These are phyloP conservation scores for Colletotrichum costaricense DNA, from an alignment of 2,329 filamentous ascomycete genomes.

Conservation along the genomic window DNA sequence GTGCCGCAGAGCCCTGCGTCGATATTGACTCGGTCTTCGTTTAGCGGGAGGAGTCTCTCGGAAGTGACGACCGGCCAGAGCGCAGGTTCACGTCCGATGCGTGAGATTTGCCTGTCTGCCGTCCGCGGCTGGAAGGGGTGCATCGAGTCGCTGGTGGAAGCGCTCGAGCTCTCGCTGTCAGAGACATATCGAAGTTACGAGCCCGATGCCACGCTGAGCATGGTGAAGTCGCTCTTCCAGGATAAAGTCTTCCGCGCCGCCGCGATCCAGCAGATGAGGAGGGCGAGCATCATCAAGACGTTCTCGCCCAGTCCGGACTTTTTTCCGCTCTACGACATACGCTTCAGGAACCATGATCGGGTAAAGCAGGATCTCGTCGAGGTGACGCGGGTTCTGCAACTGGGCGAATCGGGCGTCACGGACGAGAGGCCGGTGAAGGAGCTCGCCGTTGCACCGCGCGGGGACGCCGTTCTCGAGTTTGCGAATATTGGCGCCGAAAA, in stretches of 20 bases:
- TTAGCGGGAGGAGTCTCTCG: conserved; percentile 11
- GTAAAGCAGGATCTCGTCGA: conserved; percentile 54
- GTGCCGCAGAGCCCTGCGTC: background rate
- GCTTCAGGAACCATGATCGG: conserved; percentile 59
- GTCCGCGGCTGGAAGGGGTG: conserved; percentile 58
- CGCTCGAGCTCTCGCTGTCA: conserved; percentile 53
- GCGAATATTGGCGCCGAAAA: conserved; percentile 50
- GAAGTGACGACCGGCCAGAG: background rate
- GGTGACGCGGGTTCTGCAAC: conserved; percentile 52
- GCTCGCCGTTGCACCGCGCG: conserved; percentile 54
- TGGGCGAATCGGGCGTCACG: conserved; percentile 53
- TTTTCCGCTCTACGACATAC: conserved; percentile 58
- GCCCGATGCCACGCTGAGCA: conserved; percentile 53
- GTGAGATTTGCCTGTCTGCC: conserved; percentile 46
- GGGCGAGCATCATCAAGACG: conserved; percentile 54
- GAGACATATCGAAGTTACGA: conserved; percentile 60
- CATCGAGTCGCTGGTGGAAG: conserved; percentile 54
- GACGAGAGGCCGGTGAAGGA: conserved; percentile 54
- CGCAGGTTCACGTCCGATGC: conserved; percentile 40
- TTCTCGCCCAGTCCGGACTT: conserved; percentile 55
- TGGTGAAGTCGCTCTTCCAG: conserved; percentile 55
- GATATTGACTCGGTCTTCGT: background rate
- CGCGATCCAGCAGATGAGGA: conserved; percentile 58
- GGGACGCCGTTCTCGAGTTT: conserved; percentile 65
- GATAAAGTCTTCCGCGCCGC: conserved; percentile 55